Percentiles rank a stretch among this genome's conserved stretches.
Conservation (phyloP, 73 alveolate species). For the Tetrahymena thermophila region DNA sequence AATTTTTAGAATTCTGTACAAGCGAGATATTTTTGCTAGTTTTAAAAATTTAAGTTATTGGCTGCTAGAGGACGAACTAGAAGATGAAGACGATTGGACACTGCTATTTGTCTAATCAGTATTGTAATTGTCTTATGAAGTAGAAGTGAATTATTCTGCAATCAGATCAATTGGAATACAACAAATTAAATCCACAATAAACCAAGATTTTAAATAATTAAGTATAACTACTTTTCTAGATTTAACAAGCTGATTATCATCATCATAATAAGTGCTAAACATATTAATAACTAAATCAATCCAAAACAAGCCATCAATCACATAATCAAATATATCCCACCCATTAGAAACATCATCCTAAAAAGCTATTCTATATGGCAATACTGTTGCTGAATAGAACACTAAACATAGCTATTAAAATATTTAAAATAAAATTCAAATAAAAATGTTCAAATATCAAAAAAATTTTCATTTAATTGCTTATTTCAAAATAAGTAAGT, state of each 20-base stretch:
- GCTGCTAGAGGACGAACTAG: background rate
- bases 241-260: background rate
- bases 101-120: background rate
- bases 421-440: constrained; percentile 12
- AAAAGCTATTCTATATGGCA: constrained; percentile 67
- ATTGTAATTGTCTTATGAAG: background rate
- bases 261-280: background rate
- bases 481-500: too few relatives aligned
- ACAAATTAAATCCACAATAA: background rate
- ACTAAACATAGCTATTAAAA: constrained; percentile 12
- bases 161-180: constrained; percentile 1
- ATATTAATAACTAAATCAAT: constrained; percentile 26
- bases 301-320: constrained; percentile 42
- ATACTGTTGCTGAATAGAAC: constrained; percentile 59
- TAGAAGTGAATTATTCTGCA: background rate
- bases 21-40: background rate
- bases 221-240: background rate
- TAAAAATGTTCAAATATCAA: too few relatives aligned
- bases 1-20: background rate
- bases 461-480: too few relatives aligned
- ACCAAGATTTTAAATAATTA: constrained; percentile 11
- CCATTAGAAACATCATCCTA: constrained; percentile 35
- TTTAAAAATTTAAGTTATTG: background rate
- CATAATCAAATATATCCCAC: constrained; percentile 33
- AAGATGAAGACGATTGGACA: background rate